Evolutionary conservation across 1,139 yeast species (phyloP).

Genomic region (Tardiomyces digboiensis): DNA sequence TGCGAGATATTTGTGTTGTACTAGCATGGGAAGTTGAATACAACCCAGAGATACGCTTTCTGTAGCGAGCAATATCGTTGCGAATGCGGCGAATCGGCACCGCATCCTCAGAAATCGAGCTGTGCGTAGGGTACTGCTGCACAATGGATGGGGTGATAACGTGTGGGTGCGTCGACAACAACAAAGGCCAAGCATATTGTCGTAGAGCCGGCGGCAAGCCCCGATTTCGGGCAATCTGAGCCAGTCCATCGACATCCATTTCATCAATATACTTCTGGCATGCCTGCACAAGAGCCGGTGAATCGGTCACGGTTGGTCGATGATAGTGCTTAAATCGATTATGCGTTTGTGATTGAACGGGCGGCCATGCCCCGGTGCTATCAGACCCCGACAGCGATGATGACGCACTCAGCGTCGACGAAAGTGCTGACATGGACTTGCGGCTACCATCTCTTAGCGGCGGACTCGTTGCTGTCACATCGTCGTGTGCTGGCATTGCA

Average conservation of each 20-base stretch:
- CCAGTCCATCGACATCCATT: constrained; percentile 57
- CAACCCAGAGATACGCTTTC: neutral
- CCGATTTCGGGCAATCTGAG: constrained; percentile 69
- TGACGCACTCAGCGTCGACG: constrained; percentile 21
- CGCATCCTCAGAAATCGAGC: constrained; percentile 7
- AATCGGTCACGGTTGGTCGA: constrained; percentile 27
- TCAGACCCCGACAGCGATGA: constrained; percentile 19
- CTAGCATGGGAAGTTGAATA: neutral
- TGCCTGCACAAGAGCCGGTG: constrained; percentile 24
- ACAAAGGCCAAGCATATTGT: constrained; percentile 74
- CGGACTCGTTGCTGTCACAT: too few species aligned
- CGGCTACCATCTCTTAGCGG: neutral
- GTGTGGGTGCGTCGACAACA: constrained; percentile 76
- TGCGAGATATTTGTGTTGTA: neutral
- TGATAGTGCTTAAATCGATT: constrained; percentile 27
- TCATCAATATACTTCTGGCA: constrained; percentile 35
- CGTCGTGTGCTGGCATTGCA: too few species aligned
- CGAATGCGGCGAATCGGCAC: constrained; percentile 21
- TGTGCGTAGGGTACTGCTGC: constrained; percentile 35
- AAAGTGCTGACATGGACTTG: constrained; percentile 15
- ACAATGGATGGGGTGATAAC: constrained; percentile 64
- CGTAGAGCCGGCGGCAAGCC: constrained; percentile 84
- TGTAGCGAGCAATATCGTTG: constrained; percentile 23
- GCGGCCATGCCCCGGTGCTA: constrained; percentile 6
- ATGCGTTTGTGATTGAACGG: constrained; percentile 7